Percentiles rank a stretch among this genome's conserved stretches.
Evolutionary conservation across 169 alveolate genomes (phyloP).

Genomic region (Amoebophrya sp.): DNA sequence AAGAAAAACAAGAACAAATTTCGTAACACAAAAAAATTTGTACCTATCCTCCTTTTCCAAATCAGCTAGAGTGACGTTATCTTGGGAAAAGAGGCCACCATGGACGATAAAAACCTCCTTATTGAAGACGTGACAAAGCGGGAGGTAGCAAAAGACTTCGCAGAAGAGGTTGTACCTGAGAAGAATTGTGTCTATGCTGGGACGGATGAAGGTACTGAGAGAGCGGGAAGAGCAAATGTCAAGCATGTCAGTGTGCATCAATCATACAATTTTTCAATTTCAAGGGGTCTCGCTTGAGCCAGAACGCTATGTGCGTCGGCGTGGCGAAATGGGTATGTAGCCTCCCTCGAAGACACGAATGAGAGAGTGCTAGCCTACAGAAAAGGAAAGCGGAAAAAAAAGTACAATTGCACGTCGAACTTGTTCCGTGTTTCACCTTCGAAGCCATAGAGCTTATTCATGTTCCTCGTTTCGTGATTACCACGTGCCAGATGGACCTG

Average conservation of each 20-base stretch:
- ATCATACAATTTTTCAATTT: too few species aligned
- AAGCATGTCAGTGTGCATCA: too few species aligned
- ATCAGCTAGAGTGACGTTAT: slow-evolving; percentile 71
- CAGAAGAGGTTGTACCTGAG: slow-evolving; percentile 74
- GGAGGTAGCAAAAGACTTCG: slow-evolving; percentile 83
- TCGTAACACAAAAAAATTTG: too few species aligned
- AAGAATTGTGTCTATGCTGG: too few species aligned
- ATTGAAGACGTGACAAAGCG: slow-evolving; percentile 91
- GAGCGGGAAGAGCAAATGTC: too few species aligned
- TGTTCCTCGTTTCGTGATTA: slow-evolving; percentile 93
- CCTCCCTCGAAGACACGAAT: not conserved
- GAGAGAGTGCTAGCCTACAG: not conserved
- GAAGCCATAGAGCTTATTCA: slow-evolving; percentile 95
- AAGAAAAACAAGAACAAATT: too few species aligned
- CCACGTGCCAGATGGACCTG: slow-evolving; percentile 70
- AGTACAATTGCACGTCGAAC: slow-evolving; percentile 86
- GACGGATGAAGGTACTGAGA: too few species aligned
- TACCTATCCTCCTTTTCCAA: not conserved
- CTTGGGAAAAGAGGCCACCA: slow-evolving; percentile 71
- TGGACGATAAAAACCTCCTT: slow-evolving; percentile 88
- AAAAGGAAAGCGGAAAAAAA: not conserved
- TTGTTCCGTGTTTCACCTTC: slow-evolving; percentile 93
- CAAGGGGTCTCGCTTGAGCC: too few species aligned
- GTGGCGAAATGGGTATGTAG: too few species aligned
- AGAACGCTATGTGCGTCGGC: too few species aligned